Evolutionary conservation across 2,329 filamentous ascomycete genomes (phyloP).

Genomic region (Trichoderma afroharzianum): DNA sequence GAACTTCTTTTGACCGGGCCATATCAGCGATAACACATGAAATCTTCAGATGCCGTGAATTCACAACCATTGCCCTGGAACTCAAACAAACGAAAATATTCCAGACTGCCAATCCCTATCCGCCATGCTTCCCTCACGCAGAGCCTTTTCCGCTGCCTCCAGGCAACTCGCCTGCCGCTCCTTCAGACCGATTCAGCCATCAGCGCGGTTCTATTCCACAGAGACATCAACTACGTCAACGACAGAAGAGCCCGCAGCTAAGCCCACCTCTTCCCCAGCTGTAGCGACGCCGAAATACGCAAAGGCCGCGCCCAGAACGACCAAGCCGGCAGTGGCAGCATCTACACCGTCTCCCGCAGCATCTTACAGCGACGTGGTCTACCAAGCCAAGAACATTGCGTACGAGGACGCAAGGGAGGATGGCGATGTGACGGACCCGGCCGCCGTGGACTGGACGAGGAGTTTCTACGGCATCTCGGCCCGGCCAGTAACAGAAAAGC

Average conservation of each 20-base stretch:
- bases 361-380: conserved; percentile 10
- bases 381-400: conserved; percentile 22
- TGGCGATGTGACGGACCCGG: conserved; percentile 10
- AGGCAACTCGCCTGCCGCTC: conserved; percentile 19
- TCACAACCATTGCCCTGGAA: background rate
- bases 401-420: conserved; percentile 16
- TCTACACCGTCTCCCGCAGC: background rate
- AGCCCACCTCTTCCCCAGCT: background rate
- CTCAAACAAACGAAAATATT: background rate
- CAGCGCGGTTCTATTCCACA: conserved; percentile 26
- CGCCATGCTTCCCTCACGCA: conserved; percentile 29
- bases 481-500: conserved; percentile 66
- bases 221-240: conserved; percentile 18
- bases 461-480: conserved; percentile 78
- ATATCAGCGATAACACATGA: background rate
- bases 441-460: conserved; percentile 68
- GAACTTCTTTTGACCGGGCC: conserved; percentile 15
- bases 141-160: conserved; percentile 23
- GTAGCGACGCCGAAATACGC: background rate
- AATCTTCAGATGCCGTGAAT: conserved; percentile 3
- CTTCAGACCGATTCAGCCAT: conserved; percentile 21
- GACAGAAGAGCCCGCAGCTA: background rate
- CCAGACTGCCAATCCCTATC: background rate
- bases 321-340: background rate
- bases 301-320: background rate